Conservation (phyloP, 1,284 basidiomycete genomes). For the Apiotrichum gracile region DNA sequence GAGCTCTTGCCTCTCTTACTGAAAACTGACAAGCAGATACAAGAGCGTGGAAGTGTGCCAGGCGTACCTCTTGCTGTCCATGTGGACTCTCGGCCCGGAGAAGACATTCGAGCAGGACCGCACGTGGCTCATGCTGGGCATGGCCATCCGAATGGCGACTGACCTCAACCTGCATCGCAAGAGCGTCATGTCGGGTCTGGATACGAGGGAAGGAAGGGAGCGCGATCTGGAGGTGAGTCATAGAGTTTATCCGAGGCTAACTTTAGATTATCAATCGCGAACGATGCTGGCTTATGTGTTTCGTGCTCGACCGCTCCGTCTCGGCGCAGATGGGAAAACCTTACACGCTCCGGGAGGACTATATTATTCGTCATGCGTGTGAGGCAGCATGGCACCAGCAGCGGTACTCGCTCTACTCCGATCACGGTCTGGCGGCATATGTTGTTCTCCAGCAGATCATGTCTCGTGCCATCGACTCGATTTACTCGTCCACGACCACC, state of each 20-base stretch:
- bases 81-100: slow-evolving; percentile 85
- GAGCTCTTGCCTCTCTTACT: not conserved
- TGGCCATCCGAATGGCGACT: slow-evolving; percentile 73
- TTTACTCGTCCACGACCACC: slow-evolving; percentile 77
- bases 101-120: slow-evolving; percentile 94
- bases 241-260: not conserved
- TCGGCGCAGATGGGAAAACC: slow-evolving; percentile 61
- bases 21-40: slow-evolving; percentile 50
- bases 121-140: slow-evolving; percentile 81
- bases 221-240: slow-evolving; percentile 42
- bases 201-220: slow-evolving; percentile 59
- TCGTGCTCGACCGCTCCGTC: slow-evolving; percentile 79
- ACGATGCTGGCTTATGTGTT: slow-evolving; percentile 89
- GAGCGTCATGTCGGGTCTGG: slow-evolving; percentile 60
- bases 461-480: slow-evolving; percentile 78
- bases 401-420: slow-evolving; percentile 58
- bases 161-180: slow-evolving; percentile 94
- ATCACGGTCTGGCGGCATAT: slow-evolving; percentile 49
- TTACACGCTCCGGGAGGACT: slow-evolving; percentile 52
- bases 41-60: slow-evolving; percentile 95
- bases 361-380: slow-evolving; percentile 76
- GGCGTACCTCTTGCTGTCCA: slow-evolving; percentile 72
- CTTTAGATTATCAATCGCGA: slow-evolving; percentile 80
- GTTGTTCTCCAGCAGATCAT: slow-evolving; percentile 75
- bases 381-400: slow-evolving; percentile 60